Percentiles rank a stretch among this genome's conserved stretches.
Conservation (phyloP, 2,329 filamentous ascomycete genomes). For the Metarhizium robertsii region DNA sequence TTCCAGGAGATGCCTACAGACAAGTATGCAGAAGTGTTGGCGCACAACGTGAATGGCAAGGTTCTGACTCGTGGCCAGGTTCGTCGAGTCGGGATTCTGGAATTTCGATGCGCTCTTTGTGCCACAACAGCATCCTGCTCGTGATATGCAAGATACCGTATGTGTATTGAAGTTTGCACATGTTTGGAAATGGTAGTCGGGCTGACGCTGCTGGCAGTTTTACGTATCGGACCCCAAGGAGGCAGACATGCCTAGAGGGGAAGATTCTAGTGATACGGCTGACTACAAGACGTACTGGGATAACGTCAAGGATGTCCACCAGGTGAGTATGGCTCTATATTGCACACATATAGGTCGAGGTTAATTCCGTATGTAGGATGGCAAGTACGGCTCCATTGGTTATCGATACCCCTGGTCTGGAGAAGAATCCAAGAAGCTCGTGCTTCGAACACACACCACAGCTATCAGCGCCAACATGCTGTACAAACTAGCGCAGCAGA, state of each 20-base stretch:
- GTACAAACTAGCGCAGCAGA: constrained; percentile 76
- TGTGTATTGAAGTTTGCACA: background rate
- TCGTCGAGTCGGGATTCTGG: constrained; percentile 94
- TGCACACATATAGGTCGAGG: background rate
- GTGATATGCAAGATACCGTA: constrained; percentile 85
- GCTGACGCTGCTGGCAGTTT: constrained; percentile 37
- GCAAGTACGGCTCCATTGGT: constrained; percentile 89
- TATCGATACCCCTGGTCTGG: constrained; percentile 92
- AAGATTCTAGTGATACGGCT: constrained; percentile 40
- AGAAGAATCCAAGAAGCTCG: constrained; percentile 74
- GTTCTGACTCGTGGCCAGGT: constrained; percentile 25
- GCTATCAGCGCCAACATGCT: constrained; percentile 86
- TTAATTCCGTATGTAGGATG: constrained; percentile 33
- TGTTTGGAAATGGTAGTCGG: background rate
- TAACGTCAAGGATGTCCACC: constrained; percentile 77
- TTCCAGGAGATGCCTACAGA: constrained; percentile 98
- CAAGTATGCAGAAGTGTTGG: constrained; percentile 30
- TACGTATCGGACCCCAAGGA: constrained; percentile 84
- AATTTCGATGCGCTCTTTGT: constrained; percentile 97
- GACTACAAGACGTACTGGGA: constrained; percentile 84
- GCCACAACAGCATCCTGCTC: constrained; percentile 88
- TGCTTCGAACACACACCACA: constrained; percentile 93
- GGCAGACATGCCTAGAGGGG: constrained; percentile 53
- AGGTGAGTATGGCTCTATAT: constrained; percentile 25
- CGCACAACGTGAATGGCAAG: background rate